phyloP scores from a whole-genome alignment of 306 rosid species.

The Ormosia emarginata region DNA sequence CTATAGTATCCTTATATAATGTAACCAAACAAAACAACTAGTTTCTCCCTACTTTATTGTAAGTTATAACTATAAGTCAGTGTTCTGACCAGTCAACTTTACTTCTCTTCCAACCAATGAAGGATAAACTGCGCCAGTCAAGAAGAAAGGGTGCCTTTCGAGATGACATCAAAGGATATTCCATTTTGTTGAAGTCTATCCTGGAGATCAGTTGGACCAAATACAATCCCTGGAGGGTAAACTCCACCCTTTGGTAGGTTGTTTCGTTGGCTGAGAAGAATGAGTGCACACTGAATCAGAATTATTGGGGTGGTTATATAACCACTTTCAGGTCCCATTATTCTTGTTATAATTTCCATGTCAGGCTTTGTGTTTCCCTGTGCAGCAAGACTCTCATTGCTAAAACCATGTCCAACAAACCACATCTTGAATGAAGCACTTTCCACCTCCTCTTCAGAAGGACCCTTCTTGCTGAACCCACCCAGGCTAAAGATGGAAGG shows the following conservation, averaged over 20 bases:
- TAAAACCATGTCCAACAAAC: conserved; percentile 74
- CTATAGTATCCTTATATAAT: not conserved
- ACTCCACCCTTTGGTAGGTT: conserved; percentile 78
- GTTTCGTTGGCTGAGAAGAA: conserved; percentile 57
- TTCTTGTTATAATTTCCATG: conserved; percentile 70
- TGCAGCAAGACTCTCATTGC: conserved; percentile 33
- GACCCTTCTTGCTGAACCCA: conserved; percentile 72
- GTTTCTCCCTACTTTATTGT: not conserved
- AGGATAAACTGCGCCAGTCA: conserved; percentile 14
- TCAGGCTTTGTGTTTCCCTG: conserved; percentile 56
- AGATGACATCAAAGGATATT: conserved; percentile 68
- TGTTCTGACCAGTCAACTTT: not conserved
- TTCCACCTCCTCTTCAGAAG: conserved; percentile 66
- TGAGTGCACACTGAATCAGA: conserved; percentile 73
- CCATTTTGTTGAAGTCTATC: conserved; percentile 75
- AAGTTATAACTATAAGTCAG: not conserved
- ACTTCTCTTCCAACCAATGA: not conserved
- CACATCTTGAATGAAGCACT: conserved; percentile 89
- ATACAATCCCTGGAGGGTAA: conserved; percentile 68
- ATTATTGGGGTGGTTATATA: conserved; percentile 80
- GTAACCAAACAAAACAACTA: not conserved
- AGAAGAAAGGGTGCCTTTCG: conserved; percentile 42
- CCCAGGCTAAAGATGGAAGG: conserved; percentile 81
- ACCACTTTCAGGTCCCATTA: conserved; percentile 86
- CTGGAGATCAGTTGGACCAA: conserved; percentile 79